Percentiles rank a stretch among this genome's conserved stretches.
These are phyloP conservation scores for Annulohypoxylon nitens DNA, from an alignment of 495 filamentous ascomycete genomes.

Conservation along the genomic window DNA sequence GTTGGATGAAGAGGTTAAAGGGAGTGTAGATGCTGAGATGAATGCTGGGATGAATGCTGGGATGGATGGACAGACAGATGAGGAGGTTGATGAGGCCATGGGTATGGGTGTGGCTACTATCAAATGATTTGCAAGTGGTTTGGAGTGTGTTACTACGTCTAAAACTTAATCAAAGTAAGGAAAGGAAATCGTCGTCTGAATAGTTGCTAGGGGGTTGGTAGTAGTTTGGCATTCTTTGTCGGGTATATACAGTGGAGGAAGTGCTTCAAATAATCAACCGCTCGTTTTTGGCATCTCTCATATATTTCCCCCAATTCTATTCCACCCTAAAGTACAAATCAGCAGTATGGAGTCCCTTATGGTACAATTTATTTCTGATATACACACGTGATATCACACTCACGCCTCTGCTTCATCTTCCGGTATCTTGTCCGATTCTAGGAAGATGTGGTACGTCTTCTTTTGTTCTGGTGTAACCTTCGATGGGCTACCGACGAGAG, in stretches of 20 bases:
- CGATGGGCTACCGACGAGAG: conserved; percentile 80
- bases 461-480: conserved; percentile 72
- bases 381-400: conserved; percentile 3
- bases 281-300: neutral
- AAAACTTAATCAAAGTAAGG: neutral
- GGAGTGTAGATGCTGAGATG: conserved; percentile 4
- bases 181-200: neutral
- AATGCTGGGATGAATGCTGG: neutral
- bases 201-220: neutral
- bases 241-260: neutral
- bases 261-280: neutral
- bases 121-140: neutral
- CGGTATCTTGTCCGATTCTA: neutral
- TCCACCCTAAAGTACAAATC: neutral
- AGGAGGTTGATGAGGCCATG: conserved; percentile 11
- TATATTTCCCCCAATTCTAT: neutral
- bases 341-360: neutral
- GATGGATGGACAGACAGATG: neutral
- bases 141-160: neutral
- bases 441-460: conserved; percentile 76
- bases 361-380: neutral
- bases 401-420: neutral
- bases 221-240: neutral
- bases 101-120: conserved; percentile 22
- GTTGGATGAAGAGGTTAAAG: neutral